Evolutionary conservation across 1,139 yeast genomes (phyloP).

Genomic region (Wickerhamiella infanticola): DNA sequence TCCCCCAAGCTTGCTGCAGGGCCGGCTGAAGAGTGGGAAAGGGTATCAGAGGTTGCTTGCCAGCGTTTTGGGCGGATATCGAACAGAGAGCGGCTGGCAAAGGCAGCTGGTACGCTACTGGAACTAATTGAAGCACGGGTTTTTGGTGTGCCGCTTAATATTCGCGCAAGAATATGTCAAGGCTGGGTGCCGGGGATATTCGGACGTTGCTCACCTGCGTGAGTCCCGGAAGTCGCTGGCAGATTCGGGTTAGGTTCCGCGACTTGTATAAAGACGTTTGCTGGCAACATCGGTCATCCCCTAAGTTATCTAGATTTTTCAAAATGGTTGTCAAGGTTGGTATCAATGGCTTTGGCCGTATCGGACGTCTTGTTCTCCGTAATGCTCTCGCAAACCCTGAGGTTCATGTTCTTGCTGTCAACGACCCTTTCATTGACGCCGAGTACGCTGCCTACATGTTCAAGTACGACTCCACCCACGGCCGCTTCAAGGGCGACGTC

Average conservation of each 20-base stretch:
- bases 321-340: slow-evolving; percentile 38
- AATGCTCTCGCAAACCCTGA: slow-evolving; percentile 55
- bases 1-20: neutral
- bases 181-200: too few relatives aligned
- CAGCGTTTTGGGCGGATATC: too few relatives aligned
- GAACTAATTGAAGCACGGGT: too few relatives aligned
- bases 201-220: neutral
- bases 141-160: too few relatives aligned
- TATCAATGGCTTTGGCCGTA: slow-evolving; percentile 84
- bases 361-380: slow-evolving; percentile 68
- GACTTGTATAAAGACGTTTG: neutral
- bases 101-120: too few relatives aligned
- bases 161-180: too few relatives aligned
- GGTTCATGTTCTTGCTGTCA: slow-evolving; percentile 63
- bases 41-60: too few relatives aligned
- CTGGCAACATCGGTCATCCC: neutral
- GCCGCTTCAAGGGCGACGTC: slow-evolving; percentile 57
- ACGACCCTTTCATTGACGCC: slow-evolving; percentile 70
- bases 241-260: too few relatives aligned
- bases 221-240: too few relatives aligned
- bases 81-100: too few relatives aligned
- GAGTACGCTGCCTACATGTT: slow-evolving; percentile 81
- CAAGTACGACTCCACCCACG: slow-evolving; percentile 82
- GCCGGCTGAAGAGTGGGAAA: too few relatives aligned
- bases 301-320: neutral